Base-by-base conservation (phyloP, 2,329 filamentous ascomycete genomes). In the Venturia carpophila region DNA sequence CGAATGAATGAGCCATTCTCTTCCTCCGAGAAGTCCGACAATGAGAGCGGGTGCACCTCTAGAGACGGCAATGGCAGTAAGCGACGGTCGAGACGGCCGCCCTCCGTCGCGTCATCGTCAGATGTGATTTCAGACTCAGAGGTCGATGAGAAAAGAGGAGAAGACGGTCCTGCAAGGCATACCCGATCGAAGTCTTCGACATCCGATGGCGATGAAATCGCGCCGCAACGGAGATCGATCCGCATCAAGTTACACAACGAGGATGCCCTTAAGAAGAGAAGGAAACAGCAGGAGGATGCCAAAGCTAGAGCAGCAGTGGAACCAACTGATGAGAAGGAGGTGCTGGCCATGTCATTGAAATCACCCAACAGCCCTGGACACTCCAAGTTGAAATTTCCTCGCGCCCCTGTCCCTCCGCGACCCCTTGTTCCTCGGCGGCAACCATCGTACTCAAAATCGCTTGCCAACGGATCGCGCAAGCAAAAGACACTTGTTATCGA, bases 401-500 rank as follows among this genome's bases (percentile, higher is more conserved):
- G 91, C 73, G 89, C 90, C 34, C 93, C 92, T 24, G 88, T 90
- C 47, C 92, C 94, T 60, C 94, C 94, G 58, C 85, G 93, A 67
- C 94, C 94, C 4, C 80, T 99, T 62, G 90, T 99, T 65, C 94
- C 94, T 37, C 86, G 88, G 67, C 88, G 92, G 64, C 90, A 96
- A 72, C 91, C 92, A 24, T 97, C 92, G 0, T 97, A 96, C 74
- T 84, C 91, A 52, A 64, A 64, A 58, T 19, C 21, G 21, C 24
- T 41, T 55, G 19, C 47, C 21, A 60, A 27, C 10, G 34, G 17
- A 21, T 37, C 64, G 24, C 62, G 39, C 21, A 43, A 37, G 67
- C 89, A 94, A 72, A 99, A 99, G 81, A 99, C 94, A 0, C 79
- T 99, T 67, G 92, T 99, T 68, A 82, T 99, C 63, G 94, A 99